Evolutionary conservation across 257 asterid species (phyloP).

Genomic region (Cynanchum wilfordii): DNA sequence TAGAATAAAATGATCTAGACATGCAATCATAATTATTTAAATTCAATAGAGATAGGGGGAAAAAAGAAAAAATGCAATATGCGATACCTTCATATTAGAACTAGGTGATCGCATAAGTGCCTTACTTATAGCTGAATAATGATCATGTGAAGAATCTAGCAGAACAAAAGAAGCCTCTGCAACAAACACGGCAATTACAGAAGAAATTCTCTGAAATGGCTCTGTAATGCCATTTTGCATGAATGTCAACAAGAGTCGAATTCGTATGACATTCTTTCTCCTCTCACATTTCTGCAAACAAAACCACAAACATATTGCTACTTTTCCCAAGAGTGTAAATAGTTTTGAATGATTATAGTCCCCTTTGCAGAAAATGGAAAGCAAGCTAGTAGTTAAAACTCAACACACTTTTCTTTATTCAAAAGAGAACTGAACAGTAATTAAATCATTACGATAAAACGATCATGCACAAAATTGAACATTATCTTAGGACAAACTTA

Average conservation of each 20-base stretch:
- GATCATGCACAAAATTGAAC: background rate
- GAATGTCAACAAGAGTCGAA: slow-evolving; percentile 61
- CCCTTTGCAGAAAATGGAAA: background rate
- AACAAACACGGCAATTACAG: slow-evolving; percentile 55
- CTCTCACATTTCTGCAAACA: slow-evolving; percentile 58
- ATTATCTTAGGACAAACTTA: background rate
- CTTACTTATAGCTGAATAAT: slow-evolving; percentile 58
- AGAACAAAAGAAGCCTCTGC: slow-evolving; percentile 84
- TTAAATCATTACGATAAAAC: background rate
- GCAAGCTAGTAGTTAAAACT: background rate
- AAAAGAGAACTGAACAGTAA: background rate
- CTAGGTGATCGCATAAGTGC: slow-evolving; percentile 46
- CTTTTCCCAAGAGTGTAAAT: background rate
- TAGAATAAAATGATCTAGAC: background rate
- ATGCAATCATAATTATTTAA: background rate
- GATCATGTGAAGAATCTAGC: slow-evolving; percentile 64
- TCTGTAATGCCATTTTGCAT: slow-evolving; percentile 79
- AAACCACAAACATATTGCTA: slow-evolving; percentile 4
- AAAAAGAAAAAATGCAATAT: background rate
- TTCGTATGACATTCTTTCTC: slow-evolving; percentile 59
- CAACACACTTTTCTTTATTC: background rate
- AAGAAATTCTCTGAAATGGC: slow-evolving; percentile 79
- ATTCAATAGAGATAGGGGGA: background rate
- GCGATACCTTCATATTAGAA: slow-evolving; percentile 62
- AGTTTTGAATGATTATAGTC: background rate